A percentile compares a stretch with the other conserved stretches of the same genome.
phyloP scores from a whole-genome alignment of 139 green algal species.

The Limnomonas spitsbergensis region DNA sequence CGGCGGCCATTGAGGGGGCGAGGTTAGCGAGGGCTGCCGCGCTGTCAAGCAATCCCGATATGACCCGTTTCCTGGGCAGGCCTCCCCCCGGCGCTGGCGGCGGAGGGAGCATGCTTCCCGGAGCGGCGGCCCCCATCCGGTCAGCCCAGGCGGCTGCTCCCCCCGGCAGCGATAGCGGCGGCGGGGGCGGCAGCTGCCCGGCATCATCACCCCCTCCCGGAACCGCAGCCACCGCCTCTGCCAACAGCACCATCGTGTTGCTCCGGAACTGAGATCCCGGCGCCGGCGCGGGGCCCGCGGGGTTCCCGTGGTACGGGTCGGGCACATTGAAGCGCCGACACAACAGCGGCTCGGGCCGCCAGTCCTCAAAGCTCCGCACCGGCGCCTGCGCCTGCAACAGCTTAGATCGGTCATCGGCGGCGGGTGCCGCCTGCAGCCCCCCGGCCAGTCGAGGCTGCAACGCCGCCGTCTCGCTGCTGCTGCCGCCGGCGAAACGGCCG shows the following conservation, averaged over 20 bases:
- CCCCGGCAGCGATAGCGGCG: background rate
- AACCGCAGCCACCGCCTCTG: background rate
- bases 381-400: conserved; percentile 15
- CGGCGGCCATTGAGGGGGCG: background rate
- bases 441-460: conserved; percentile 32
- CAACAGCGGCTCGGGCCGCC: conserved; percentile 83
- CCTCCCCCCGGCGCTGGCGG: too few species aligned
- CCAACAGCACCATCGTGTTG: background rate
- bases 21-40: background rate
- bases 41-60: too few species aligned
- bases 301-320: conserved; percentile 69
- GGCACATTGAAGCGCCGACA: conserved; percentile 90
- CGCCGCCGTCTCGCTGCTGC: conserved; percentile 26
- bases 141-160: background rate
- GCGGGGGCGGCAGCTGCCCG: conserved; percentile 7
- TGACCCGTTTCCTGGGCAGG: too few species aligned
- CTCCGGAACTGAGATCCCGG: conserved; percentile 12
- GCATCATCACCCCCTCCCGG: background rate
- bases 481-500: conserved; percentile 36
- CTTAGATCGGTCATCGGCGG: background rate
- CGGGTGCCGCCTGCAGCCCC: conserved; percentile 3
- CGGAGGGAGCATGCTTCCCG: too few species aligned
- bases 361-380: conserved; percentile 65
- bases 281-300: conserved; percentile 17
- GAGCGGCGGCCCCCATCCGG: too few species aligned